These are phyloP conservation scores for Saccharata proteae DNA, from an alignment of 2,329 filamentous ascomycete species.

Conservation along the genomic window DNA sequence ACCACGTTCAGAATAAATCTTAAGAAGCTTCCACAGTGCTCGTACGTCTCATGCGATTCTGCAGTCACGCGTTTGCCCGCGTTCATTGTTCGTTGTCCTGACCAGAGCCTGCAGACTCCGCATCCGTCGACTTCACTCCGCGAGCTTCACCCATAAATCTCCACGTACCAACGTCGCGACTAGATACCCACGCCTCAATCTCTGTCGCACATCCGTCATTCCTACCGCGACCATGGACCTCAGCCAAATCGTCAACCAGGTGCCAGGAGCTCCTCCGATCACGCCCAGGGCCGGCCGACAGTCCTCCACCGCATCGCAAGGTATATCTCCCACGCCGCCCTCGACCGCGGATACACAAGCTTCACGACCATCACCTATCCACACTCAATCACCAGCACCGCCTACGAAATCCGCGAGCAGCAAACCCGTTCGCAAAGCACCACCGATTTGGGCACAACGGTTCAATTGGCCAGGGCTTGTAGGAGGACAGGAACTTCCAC, in stretches of 20 bases:
- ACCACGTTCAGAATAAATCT: too few relatives aligned
- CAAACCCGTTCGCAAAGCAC: not conserved
- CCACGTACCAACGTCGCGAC: too few relatives aligned
- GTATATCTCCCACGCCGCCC: conserved; percentile 6
- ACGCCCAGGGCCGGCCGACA: conserved; percentile 6
- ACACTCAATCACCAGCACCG: conserved; percentile 1
- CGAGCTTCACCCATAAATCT: too few relatives aligned
- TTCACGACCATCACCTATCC: conserved; percentile 5
- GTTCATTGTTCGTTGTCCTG: conserved; percentile 2
- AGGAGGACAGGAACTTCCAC: conserved; percentile 12
- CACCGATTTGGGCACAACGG: conserved; percentile 6
- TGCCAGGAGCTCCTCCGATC: conserved; percentile 3
- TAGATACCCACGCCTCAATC: conserved; percentile 1
- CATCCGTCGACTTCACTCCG: not conserved
- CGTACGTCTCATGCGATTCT: too few relatives aligned
- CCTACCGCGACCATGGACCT: conserved; percentile 6
- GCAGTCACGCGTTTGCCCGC: not conserved
- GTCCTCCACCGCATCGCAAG: conserved; percentile 5
- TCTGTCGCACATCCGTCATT: conserved; percentile 1
- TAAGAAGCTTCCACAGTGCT: too few relatives aligned
- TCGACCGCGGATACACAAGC: conserved; percentile 7
- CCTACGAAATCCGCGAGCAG: not conserved
- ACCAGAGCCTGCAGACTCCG: conserved; percentile 1
- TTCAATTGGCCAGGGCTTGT: conserved; percentile 6
- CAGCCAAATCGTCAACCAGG: conserved; percentile 7